Conservation (phyloP, 257 asterid species). For the Misopates orontium region DNA sequence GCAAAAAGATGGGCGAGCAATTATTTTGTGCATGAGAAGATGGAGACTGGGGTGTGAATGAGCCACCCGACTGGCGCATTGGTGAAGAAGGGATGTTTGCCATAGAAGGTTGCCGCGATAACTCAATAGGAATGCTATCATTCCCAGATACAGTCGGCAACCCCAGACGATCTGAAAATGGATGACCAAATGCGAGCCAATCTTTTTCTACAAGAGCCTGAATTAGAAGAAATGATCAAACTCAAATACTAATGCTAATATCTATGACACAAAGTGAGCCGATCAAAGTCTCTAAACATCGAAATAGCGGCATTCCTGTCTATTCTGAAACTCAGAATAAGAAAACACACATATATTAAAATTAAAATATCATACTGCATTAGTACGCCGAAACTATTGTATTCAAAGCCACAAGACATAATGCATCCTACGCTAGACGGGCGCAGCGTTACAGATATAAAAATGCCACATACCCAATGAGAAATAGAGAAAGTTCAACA, state of each 20-base stretch:
- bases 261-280: slow-evolving; percentile 7
- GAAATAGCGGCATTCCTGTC: slow-evolving; percentile 3
- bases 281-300: slow-evolving; percentile 24
- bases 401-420: background rate
- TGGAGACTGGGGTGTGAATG: slow-evolving; percentile 59
- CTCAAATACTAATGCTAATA: slow-evolving; percentile 24
- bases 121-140: slow-evolving; percentile 62
- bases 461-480: background rate
- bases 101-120: slow-evolving; percentile 72
- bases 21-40: slow-evolving; percentile 84
- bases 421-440: background rate
- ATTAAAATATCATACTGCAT: background rate
- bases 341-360: background rate
- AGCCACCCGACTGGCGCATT: slow-evolving; percentile 65
- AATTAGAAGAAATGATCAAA: slow-evolving; percentile 28
- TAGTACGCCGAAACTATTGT: background rate
- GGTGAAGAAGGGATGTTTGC: slow-evolving; percentile 75
- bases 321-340: slow-evolving; percentile 2
- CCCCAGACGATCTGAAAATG: slow-evolving; percentile 94
- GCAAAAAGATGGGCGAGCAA: slow-evolving; percentile 90
- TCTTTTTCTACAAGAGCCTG: slow-evolving; percentile 96
- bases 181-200: slow-evolving; percentile 99
- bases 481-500: slow-evolving; percentile 19
- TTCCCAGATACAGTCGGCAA: slow-evolving; percentile 74
- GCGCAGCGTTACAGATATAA: background rate